Percentiles rank a stretch among this genome's conserved stretches.
Conservation (phyloP, 192 early-diverging fungal species). For the Hyaloraphidium curvatum region DNA sequence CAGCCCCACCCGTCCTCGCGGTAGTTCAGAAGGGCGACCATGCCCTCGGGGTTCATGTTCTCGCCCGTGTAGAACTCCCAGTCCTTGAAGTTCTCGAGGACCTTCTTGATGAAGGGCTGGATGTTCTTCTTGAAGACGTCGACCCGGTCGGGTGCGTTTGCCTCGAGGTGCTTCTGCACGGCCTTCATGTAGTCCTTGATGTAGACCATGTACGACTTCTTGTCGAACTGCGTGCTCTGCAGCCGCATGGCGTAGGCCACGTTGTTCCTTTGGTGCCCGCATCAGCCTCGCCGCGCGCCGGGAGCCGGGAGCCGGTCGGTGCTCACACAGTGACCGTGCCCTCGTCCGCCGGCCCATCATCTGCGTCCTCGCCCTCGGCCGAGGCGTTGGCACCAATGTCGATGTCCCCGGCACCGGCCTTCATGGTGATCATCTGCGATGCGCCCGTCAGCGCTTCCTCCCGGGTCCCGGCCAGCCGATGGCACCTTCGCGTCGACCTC, state of each 20-base stretch:
- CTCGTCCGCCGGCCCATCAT: constrained; percentile 39
- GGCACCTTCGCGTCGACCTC: constrained; percentile 64
- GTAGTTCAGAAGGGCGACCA: constrained; percentile 82
- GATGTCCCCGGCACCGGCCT: constrained; percentile 37
- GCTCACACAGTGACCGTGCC: too few relatives aligned
- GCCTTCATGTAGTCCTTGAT: constrained; percentile 89
- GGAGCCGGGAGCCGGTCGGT: too few relatives aligned
- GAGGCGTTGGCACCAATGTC: constrained; percentile 88
- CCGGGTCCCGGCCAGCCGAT: neutral
- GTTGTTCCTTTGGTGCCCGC: neutral
- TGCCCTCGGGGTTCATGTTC: constrained; percentile 70
- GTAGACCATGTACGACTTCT: constrained; percentile 78
- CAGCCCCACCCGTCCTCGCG: constrained; percentile 62
- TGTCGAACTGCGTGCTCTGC: constrained; percentile 55
- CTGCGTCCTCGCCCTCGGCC: constrained; percentile 47
- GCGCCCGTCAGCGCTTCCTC: neutral
- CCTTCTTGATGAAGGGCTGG: constrained; percentile 47
- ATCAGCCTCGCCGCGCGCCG: too few relatives aligned
- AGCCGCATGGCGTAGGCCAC: constrained; percentile 67
- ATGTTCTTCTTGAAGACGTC: constrained; percentile 44
- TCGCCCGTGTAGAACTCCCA: constrained; percentile 83
- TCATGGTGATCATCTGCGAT: constrained; percentile 43
- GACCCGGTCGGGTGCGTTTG: constrained; percentile 35
- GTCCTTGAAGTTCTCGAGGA: constrained; percentile 63
- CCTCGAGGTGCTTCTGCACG: constrained; percentile 38